Evolutionary conservation across 805 yeast genomes (phyloP).

Genomic region (Cephaloascus fragrans): DNA sequence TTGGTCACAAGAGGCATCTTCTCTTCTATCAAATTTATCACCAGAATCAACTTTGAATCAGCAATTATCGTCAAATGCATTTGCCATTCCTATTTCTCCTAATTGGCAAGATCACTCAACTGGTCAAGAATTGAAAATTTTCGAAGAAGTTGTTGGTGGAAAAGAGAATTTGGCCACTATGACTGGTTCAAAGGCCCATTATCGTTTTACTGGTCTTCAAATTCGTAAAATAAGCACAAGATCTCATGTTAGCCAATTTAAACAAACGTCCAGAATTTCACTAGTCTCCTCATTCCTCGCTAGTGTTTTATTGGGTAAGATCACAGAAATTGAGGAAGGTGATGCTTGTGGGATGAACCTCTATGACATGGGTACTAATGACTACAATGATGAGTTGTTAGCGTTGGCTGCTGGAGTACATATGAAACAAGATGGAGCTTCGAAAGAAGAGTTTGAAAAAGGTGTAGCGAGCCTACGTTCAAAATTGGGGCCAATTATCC

Average conservation of each 20-base stretch:
- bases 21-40: constrained; percentile 27
- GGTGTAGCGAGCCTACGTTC: constrained; percentile 30
- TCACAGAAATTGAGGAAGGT: constrained; percentile 62
- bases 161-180: constrained; percentile 43
- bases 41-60: constrained; percentile 23
- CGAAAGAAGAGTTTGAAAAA: constrained; percentile 6
- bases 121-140: constrained; percentile 48
- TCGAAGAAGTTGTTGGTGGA: constrained; percentile 50
- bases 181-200: constrained; percentile 85
- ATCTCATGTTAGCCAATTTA: constrained; percentile 40
- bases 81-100: constrained; percentile 61
- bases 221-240: constrained; percentile 61
- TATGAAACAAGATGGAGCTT: constrained; percentile 27
- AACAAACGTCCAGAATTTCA: constrained; percentile 50
- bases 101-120: constrained; percentile 97
- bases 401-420: constrained; percentile 45
- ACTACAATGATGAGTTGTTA: constrained; percentile 49
- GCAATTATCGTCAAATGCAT: constrained; percentile 40
- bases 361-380: constrained; percentile 53
- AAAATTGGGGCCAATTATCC: constrained; percentile 46
- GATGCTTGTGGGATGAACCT: constrained; percentile 94
- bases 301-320: constrained; percentile 54
- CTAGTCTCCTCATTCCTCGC: constrained; percentile 75
- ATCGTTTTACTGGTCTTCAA: constrained; percentile 88
- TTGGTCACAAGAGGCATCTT: constrained; percentile 48